Base-by-base conservation (phyloP, 2,329 filamentous ascomycete genomes). In the Thermothelomyces thermophilus region DNA sequence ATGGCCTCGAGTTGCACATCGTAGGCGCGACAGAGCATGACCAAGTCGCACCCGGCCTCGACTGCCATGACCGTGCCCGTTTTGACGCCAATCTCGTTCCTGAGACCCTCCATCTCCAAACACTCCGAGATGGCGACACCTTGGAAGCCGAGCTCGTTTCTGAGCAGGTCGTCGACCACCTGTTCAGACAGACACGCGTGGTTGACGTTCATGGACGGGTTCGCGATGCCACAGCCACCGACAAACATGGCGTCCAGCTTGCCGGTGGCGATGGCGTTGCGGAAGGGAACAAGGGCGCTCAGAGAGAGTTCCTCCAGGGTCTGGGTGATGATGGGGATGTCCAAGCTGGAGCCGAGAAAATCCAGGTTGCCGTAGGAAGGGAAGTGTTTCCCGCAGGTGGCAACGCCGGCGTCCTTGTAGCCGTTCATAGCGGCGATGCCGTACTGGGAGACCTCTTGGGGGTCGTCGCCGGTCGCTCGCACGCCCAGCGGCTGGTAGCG, bases 1-100 rank as follows among this genome's bases (percentile, higher is more conserved):
- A 98, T 87, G 7, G 90, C 91, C 68, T 97, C 91, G 56, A 93
- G 81, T 65, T 97, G 90, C 17, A 91, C 84, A 33, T 87, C 83
- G 59, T 90, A 94, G 5, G 89, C 90, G 39, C 90, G 83, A 61
- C 90, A 97, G 1, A 96, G 78, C 5, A 96, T 77, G 5, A 96
- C 82, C 46, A 97, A 73, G 66, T 98, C 93, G 64, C 93, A 97
- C 13, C 93, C 93, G 28, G 93, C 91, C 65, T 95, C 93, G 44
- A 96, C 87, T 3, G 93, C 93, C 90, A 96, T 96, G 59, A 97
- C 89, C 0, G 91, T 95, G 11, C 93, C 93, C 35, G 93, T 91
- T 58, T 91, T 90, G 16, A 98, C 90, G n/a, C 91, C 91, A 43
- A 97, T 93, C 60, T 96, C 94, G 63, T 95, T 88, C 56, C 89